Evolutionary conservation across 129 eudicot genomes (phyloP).

Genomic region (Lonicera japonica): DNA sequence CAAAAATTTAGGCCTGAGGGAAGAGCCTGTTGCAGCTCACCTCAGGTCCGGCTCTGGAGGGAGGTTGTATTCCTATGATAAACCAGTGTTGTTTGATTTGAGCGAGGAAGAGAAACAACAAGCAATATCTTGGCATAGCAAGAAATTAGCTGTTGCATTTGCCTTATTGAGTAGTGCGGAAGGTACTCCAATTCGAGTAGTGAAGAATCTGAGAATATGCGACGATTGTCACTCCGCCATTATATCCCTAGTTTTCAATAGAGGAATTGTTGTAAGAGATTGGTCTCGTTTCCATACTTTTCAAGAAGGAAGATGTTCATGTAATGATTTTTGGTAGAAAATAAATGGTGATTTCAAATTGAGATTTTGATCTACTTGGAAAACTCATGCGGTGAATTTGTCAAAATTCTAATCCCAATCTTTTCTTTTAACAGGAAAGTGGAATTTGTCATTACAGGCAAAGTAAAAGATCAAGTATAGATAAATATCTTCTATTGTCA

Average conservation of each 20-base stretch:
- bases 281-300: slow-evolving; percentile 16
- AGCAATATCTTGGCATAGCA: slow-evolving; percentile 32
- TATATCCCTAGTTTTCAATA: slow-evolving; percentile 6
- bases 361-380: no score
- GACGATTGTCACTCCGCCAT: slow-evolving; percentile 18
- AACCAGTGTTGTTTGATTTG: slow-evolving; percentile 30
- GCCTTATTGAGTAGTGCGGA: slow-evolving; percentile 22
- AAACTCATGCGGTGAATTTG: no score
- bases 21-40: no score
- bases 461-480: no score
- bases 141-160: slow-evolving; percentile 40
- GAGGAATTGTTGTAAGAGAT: slow-evolving; percentile 13
- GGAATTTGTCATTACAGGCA: no score
- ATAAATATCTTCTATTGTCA: no score
- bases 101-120: slow-evolving; percentile 38
- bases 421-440: no score
- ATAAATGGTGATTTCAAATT: no score
- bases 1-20: no score
- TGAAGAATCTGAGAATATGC: slow-evolving; percentile 19
- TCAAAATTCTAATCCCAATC: no score
- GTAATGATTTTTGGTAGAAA: slow-evolving; percentile 11
- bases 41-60: no score
- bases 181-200: slow-evolving; percentile 13
- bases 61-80: slow-evolving; percentile 10
- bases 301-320: slow-evolving; percentile 13